Evolutionary conservation across 768 basidiomycete species (phyloP).

Genomic region (Mycena filopes): DNA sequence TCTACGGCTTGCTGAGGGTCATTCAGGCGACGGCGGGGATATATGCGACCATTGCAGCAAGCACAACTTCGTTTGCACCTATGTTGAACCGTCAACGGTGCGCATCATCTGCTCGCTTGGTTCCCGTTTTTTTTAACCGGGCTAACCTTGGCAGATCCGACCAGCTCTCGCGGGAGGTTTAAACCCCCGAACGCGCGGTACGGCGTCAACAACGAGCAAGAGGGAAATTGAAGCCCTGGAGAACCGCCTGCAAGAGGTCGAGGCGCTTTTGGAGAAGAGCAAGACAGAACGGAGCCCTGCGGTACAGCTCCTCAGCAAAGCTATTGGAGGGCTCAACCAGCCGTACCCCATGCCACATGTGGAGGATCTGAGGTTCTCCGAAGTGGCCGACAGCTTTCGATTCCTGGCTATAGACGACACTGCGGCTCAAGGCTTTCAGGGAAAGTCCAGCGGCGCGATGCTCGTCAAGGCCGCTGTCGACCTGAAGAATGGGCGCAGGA

Average conservation of each 20-base stretch:
- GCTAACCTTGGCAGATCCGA: no score
- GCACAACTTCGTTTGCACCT: neutral
- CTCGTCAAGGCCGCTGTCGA: slow-evolving; percentile 49
- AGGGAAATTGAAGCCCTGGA: slow-evolving; percentile 18
- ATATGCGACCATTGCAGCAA: neutral
- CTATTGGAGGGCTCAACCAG: slow-evolving; percentile 12
- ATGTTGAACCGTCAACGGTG: neutral
- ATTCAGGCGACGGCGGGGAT: slow-evolving; percentile 3
- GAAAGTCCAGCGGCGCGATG: slow-evolving; percentile 43
- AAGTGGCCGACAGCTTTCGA: slow-evolving; percentile 16
- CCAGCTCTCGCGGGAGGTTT: no score
- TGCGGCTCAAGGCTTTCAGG: slow-evolving; percentile 37
- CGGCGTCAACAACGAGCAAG: neutral
- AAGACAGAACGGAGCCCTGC: neutral
- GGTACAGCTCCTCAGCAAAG: neutral
- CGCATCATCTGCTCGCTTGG: neutral
- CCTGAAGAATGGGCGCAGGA: slow-evolving; percentile 26
- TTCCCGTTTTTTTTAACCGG: neutral
- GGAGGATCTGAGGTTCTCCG: slow-evolving; percentile 19
- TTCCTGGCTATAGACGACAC: slow-evolving; percentile 24
- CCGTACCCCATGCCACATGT: slow-evolving; percentile 15
- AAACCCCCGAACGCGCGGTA: no score
- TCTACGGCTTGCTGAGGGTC: neutral
- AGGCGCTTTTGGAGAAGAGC: neutral
- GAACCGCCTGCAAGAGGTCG: slow-evolving; percentile 23